A percentile compares a stretch with the other conserved stretches of the same genome.
Conservation (phyloP, 129 eudicot species). For the Pseudognaphalium luteoalbum region DNA sequence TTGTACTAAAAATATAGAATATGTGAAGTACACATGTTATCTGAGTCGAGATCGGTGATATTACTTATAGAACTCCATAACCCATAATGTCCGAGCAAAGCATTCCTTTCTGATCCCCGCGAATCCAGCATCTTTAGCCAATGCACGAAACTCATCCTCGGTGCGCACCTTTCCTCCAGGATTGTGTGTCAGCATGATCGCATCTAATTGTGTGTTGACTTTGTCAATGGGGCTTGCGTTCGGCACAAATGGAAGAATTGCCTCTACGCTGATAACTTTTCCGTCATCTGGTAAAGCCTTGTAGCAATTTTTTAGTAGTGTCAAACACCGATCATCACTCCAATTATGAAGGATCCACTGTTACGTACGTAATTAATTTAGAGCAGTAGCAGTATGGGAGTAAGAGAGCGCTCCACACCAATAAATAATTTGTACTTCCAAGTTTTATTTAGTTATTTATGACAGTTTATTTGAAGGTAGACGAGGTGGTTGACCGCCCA, state of each 20-base stretch:
- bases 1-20: too few relatives aligned
- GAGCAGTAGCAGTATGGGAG: too few relatives aligned
- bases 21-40: too few relatives aligned
- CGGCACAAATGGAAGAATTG: slow-evolving; percentile 30
- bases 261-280: slow-evolving; percentile 46
- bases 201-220: slow-evolving; percentile 20
- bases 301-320: slow-evolving; percentile 49
- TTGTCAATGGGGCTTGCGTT: not conserved
- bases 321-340: slow-evolving; percentile 48
- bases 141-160: slow-evolving; percentile 28
- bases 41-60: not conserved
- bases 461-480: too few relatives aligned
- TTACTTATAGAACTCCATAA: slow-evolving; percentile 47
- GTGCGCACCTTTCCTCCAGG: slow-evolving; percentile 61
- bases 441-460: too few relatives aligned
- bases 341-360: slow-evolving; percentile 45
- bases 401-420: too few relatives aligned
- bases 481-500: too few relatives aligned
- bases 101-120: slow-evolving; percentile 23
- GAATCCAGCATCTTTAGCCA: slow-evolving; percentile 48
- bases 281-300: slow-evolving; percentile 47
- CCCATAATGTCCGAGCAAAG: slow-evolving; percentile 26
- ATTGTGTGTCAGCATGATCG: slow-evolving; percentile 34
- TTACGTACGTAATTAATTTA: not conserved
- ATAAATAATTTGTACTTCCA: too few relatives aligned